These are phyloP conservation scores for Macaranga tanarius DNA, from an alignment of 441 rosid species.

Conservation along the genomic window DNA sequence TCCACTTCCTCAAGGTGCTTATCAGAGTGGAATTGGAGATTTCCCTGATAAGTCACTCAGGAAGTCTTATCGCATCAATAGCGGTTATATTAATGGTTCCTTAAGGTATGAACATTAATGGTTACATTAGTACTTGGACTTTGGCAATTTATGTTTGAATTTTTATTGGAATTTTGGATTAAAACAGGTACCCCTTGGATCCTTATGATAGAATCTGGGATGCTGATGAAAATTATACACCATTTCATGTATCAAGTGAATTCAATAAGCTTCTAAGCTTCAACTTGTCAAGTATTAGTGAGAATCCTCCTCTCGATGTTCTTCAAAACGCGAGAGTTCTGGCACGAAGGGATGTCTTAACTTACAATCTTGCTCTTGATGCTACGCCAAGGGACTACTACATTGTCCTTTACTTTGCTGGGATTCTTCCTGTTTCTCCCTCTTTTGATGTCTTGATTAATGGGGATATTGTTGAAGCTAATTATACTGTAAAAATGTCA, in stretches of 20 bases:
- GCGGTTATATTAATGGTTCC: conserved; percentile 63
- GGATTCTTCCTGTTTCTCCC: conserved; percentile 71
- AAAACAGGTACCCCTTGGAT: conserved; percentile 71
- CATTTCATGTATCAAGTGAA: conserved; percentile 52
- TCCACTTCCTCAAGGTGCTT: conserved; percentile 76
- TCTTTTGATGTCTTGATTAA: conserved; percentile 64
- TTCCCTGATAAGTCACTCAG: conserved; percentile 45
- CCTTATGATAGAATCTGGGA: conserved; percentile 93
- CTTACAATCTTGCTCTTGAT: conserved; percentile 54
- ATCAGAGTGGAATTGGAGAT: conserved; percentile 46
- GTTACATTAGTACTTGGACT: too few species aligned
- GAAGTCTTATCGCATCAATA: conserved; percentile 60
- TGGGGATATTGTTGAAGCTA: conserved; percentile 47
- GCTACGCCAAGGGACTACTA: conserved; percentile 53
- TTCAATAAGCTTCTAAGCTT: conserved; percentile 36
- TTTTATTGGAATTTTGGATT: conserved; percentile 7
- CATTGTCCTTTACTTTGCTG: conserved; percentile 74
- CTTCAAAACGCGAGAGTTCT: conserved; percentile 78
- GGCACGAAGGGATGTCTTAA: conserved; percentile 49
- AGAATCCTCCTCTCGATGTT: conserved; percentile 67
- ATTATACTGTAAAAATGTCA: conserved; percentile 49
- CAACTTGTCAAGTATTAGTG: conserved; percentile 41
- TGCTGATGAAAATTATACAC: conserved; percentile 59
- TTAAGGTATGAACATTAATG: conserved; percentile 40
- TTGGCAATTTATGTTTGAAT: neutral